Percentiles rank a stretch among this genome's conserved stretches.
These are phyloP conservation scores for Ettlia oleoabundans DNA, from an alignment of 139 green algal genomes.

Conservation along the genomic window DNA sequence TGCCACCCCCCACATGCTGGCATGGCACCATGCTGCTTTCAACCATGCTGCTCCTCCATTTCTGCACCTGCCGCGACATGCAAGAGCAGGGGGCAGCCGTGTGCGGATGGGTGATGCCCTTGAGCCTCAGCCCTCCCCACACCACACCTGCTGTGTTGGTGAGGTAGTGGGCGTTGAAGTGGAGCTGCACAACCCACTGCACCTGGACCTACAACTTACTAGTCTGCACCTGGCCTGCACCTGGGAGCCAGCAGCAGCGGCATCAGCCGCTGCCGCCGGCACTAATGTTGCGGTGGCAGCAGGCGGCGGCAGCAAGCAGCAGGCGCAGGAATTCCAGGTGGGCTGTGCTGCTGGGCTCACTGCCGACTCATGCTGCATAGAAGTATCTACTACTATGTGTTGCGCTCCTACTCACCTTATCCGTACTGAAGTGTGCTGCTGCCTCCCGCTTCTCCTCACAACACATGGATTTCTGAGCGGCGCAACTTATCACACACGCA, in stretches of 20 bases:
- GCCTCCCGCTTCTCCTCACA: too few species aligned
- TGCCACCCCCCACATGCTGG: too few species aligned
- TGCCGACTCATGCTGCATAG: not conserved
- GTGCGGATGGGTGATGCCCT: slow-evolving; percentile 47
- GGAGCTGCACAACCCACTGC: slow-evolving; percentile 82
- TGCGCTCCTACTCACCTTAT: not conserved
- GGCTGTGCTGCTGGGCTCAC: not conserved
- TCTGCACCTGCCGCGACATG: not conserved
- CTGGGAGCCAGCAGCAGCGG: slow-evolving; percentile 41
- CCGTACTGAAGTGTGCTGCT: too few species aligned
- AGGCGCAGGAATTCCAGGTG: slow-evolving; percentile 1
- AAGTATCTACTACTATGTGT: slow-evolving; percentile 1
- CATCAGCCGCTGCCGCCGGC: slow-evolving; percentile 35
- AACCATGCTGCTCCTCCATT: not conserved
- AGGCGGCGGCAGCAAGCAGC: slow-evolving; percentile 25
- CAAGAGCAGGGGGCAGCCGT: slow-evolving; percentile 46
- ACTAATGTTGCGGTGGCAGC: slow-evolving; percentile 1
- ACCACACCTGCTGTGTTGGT: slow-evolving; percentile 63
- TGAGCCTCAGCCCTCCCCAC: slow-evolving; percentile 39
- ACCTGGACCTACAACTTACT: slow-evolving; percentile 67
- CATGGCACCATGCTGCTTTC: too few species aligned
- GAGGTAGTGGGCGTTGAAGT: slow-evolving; percentile 80
- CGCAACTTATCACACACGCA: not conserved
- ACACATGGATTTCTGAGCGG: not conserved
- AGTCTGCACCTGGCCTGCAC: slow-evolving; percentile 72